Percentiles rank a stretch among this genome's conserved stretches.
These are phyloP conservation scores for Aspergillus felis DNA, from an alignment of 2,329 filamentous ascomycete species.

Conservation along the genomic window DNA sequence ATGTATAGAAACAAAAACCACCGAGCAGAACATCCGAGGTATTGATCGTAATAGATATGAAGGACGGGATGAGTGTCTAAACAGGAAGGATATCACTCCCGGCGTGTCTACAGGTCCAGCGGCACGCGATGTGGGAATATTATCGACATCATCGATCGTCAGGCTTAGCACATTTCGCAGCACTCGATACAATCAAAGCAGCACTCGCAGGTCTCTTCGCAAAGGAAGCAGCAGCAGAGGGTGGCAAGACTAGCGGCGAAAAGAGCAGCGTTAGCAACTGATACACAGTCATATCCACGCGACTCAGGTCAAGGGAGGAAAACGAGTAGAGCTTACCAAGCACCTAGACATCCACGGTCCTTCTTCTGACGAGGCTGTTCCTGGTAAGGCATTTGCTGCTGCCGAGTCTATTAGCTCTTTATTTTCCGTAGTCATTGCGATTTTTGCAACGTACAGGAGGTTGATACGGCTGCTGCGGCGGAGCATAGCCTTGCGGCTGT, in stretches of 20 bases:
- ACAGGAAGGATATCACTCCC: not conserved
- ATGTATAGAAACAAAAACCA: not conserved
- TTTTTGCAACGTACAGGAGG: conserved; percentile 22
- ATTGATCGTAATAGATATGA: not conserved
- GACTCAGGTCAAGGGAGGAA: not conserved
- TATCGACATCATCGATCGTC: conserved; percentile 19
- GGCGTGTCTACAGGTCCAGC: conserved; percentile 10
- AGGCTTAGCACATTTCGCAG: conserved; percentile 36
- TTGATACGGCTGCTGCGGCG: conserved; percentile 25
- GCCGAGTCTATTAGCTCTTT: conserved; percentile 2
- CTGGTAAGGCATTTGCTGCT: conserved; percentile 46
- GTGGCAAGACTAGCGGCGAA: conserved; percentile 44
- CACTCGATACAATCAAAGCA: conserved; percentile 60
- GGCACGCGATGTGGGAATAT: conserved; percentile 20
- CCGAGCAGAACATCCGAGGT: not conserved
- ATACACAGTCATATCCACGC: not conserved
- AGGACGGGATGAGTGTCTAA: not conserved
- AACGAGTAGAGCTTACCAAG: conserved; percentile 40
- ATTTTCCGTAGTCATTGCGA: not conserved
- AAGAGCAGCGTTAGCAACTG: conserved; percentile 7
- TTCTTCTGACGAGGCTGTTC: conserved; percentile 47
- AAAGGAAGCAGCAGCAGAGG: conserved; percentile 62
- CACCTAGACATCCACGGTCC: conserved; percentile 48
- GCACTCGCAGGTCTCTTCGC: conserved; percentile 62
- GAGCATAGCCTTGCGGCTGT: conserved; percentile 23